phyloP scores from a whole-genome alignment of 1,284 basidiomycete species.

The Microbotryum intermedium region DNA sequence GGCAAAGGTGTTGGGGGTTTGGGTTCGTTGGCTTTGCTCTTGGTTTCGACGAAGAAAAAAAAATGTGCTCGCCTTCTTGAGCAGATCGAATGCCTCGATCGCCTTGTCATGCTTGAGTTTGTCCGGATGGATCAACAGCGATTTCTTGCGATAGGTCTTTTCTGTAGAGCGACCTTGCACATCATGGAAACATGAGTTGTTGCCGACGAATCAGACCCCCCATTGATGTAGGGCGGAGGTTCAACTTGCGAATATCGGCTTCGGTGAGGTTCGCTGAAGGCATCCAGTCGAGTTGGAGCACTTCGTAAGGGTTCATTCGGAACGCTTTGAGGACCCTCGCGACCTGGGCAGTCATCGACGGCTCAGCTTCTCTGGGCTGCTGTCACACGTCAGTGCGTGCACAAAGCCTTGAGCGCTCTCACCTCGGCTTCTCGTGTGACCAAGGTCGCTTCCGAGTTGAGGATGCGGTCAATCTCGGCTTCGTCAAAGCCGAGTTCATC shows the following conservation, averaged over 20 bases:
- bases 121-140: constrained; percentile 51
- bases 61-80: constrained; percentile 46
- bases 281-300: constrained; percentile 45
- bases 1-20: neutral
- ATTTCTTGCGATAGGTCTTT: constrained; percentile 49
- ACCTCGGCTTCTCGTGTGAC: constrained; percentile 27
- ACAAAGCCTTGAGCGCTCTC: no score
- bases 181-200: no score
- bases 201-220: neutral
- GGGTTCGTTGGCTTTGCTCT: neutral
- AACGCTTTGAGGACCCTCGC: constrained; percentile 47
- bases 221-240: no score
- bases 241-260: constrained; percentile 40
- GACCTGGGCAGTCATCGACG: constrained; percentile 37
- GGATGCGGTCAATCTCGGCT: constrained; percentile 27
- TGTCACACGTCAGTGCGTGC: neutral
- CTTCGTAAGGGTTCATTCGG: constrained; percentile 51
- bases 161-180: constrained; percentile 37
- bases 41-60: neutral
- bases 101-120: constrained; percentile 50
- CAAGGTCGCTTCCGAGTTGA: constrained; percentile 26
- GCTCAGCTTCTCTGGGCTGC: no score
- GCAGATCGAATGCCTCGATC: constrained; percentile 48
- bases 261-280: constrained; percentile 36
- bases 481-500: constrained; percentile 13